A percentile compares a stretch with the other conserved stretches of the same genome.
Evolutionary conservation across 2,329 filamentous ascomycete genomes (phyloP).

Genomic region (Aspergillus floridensis): DNA sequence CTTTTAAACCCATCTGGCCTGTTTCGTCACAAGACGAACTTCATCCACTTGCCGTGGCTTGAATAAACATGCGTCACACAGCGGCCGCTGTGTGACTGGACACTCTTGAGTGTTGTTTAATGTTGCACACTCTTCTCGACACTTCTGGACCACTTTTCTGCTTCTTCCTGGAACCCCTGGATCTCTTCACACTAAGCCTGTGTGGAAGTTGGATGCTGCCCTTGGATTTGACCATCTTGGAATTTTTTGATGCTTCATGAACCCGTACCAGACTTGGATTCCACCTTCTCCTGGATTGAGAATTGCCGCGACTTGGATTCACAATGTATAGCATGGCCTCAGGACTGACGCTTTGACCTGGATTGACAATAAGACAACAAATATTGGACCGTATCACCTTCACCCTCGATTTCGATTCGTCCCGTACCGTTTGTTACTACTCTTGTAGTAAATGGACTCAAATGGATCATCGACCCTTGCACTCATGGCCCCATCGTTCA

Average conservation of each 20-base stretch:
- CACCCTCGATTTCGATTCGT: background rate
- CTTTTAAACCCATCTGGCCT: constrained; percentile 14
- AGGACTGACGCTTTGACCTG: background rate
- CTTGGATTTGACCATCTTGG: constrained; percentile 14
- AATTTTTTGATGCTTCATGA: constrained; percentile 8
- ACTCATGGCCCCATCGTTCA: background rate
- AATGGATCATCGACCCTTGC: background rate
- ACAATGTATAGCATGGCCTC: background rate
- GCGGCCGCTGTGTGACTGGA: constrained; percentile 36
- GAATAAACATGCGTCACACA: constrained; percentile 20
- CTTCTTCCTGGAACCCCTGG: constrained; percentile 12
- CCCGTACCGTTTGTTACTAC: background rate
- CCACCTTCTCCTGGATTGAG: background rate
- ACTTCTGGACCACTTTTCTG: constrained; percentile 16
- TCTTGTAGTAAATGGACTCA: background rate
- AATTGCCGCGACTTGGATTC: constrained; percentile 9
- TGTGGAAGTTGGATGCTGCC: constrained; percentile 23
- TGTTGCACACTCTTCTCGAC: constrained; percentile 34
- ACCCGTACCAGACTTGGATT: background rate
- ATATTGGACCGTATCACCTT: background rate
- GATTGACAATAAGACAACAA: background rate
- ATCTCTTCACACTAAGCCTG: constrained; percentile 26
- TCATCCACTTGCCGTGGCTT: constrained; percentile 27
- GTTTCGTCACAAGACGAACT: constrained; percentile 20
- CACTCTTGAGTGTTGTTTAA: constrained; percentile 42